A percentile compares a stretch with the other conserved stretches of the same genome.
phyloP scores from a whole-genome alignment of 176 grass and related monocot genomes.

The Hsuehochloa calcarea region DNA sequence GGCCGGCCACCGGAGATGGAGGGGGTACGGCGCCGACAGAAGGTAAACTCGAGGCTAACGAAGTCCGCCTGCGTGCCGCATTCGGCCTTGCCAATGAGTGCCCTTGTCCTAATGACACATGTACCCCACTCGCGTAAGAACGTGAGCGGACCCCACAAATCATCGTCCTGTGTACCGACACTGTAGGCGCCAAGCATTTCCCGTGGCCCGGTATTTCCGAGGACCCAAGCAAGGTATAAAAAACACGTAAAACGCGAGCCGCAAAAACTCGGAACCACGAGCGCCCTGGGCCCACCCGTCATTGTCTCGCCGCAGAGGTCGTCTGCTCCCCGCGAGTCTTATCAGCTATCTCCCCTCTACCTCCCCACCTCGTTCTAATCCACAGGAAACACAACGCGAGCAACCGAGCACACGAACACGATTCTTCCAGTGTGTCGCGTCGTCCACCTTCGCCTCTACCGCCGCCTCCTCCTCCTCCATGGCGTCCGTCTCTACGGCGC shows the following conservation, averaged over 20 bases:
- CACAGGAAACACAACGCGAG: conserved; percentile 35
- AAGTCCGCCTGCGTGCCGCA: too few species aligned
- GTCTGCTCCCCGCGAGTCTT: conserved; percentile 28
- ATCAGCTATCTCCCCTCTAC: not conserved
- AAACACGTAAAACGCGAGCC: not conserved
- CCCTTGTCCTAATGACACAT: not conserved
- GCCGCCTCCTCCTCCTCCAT: conserved; percentile 28
- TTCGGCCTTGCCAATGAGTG: too few species aligned
- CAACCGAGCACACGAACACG: not conserved
- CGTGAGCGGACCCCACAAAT: not conserved
- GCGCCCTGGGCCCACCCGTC: conserved; percentile 5
- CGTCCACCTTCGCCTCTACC: conserved; percentile 22
- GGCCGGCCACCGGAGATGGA: too few species aligned
- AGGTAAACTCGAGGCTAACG: too few species aligned
- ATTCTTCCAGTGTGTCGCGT: conserved; percentile 18
- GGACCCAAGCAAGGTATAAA: conserved; percentile 21
- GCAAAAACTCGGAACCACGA: not conserved
- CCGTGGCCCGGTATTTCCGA: conserved; percentile 20
- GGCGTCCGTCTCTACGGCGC: conserved; percentile 45
- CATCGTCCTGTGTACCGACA: not conserved
- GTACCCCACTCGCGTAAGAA: not conserved
- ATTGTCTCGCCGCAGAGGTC: not conserved
- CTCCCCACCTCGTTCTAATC: conserved; percentile 29
- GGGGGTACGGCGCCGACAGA: too few species aligned
- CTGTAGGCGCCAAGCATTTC: not conserved